Percentiles rank a stretch among this genome's conserved stretches.
Evolutionary conservation across 148 eudicot genomes (phyloP).

Genomic region (Dysphania ambrosioides): DNA sequence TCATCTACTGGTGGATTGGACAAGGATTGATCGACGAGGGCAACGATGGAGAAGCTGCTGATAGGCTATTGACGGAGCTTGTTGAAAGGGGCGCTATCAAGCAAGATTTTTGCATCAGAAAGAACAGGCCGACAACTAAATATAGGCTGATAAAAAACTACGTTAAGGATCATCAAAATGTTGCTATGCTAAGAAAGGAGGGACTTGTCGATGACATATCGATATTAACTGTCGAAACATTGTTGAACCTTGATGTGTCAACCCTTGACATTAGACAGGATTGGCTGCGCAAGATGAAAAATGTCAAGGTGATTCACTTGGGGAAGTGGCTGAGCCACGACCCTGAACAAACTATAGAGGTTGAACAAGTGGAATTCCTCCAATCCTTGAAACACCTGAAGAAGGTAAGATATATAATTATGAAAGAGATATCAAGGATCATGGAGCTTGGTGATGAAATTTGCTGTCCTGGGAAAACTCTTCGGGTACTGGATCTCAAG

Average conservation of each 20-base stretch:
- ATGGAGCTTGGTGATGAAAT: conserved; percentile 35
- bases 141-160: neutral
- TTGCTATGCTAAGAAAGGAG: neutral
- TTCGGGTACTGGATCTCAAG: conserved; percentile 41
- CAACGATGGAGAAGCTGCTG: neutral
- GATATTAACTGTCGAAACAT: no score
- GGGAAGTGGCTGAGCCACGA: conserved; percentile 49
- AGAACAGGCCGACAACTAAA: neutral
- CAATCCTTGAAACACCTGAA: conserved; percentile 28
- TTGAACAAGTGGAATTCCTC: conserved; percentile 28
- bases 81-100: neutral
- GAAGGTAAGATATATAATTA: conserved; percentile 38
- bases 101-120: neutral
- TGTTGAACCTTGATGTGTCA: conserved; percentile 36
- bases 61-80: neutral
- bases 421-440: conserved; percentile 50
- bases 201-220: no score
- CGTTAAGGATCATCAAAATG: neutral
- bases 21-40: conserved; percentile 34
- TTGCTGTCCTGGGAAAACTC: conserved; percentile 22
- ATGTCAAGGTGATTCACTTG: conserved; percentile 37
- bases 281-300: conserved; percentile 39
- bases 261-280: conserved; percentile 30
- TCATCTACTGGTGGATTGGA: conserved; percentile 49
- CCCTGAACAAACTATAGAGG: conserved; percentile 38